Evolutionary conservation across 352 stramenopile genomes (phyloP), one percentile per base, ranked within the genome.

Genomic region (Pythium sp.): DNA sequence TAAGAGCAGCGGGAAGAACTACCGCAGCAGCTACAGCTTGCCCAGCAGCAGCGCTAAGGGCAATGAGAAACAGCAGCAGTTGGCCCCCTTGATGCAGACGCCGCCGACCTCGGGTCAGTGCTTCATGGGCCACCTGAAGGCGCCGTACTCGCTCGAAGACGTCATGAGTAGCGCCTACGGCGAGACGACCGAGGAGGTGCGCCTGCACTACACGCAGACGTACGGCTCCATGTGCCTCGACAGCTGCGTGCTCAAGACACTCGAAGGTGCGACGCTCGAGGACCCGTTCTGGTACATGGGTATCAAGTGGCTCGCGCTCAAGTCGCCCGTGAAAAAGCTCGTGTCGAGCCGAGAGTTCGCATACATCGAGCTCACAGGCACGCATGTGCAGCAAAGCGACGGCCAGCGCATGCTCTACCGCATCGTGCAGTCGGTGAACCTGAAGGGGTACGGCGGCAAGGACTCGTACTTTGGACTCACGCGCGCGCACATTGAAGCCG

Each of bases 201-300:
- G 84, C 18, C 63, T 69, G 5, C 61, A 80, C 41, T 49, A 49
- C 49, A 78, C 78, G 58, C 43, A 53, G 18, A 77, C 76, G 53
- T 90, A 86, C 64, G 82, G 82, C n/a, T 71, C 79, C 41, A 71
- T 69, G 34, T 82, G 77, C 49, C 72, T 93, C 43, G 85, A 93
- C 68, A 81, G 81, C 68, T 84, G 77, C 58, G 71, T 90, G 34
- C 72, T 93, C 55, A 72, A 85, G 68, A 88, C 79, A 49, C 75
- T 93, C 3, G 85, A 93, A 68, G 72, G 77, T 34, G 78, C 83
- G 18, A 90, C 81, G 32, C 65, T 82, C 2, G 74, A 84, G 5
- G 85, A 93, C 36, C 85, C 85, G 57, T 93, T 91, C 71, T 90
- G 81, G 81, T 93, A 89, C 67, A 26, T 93, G 24, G 81, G 85